A percentile compares a stretch with the other conserved stretches of the same genome.
These are phyloP conservation scores for Castanopsis chinensis DNA, from an alignment of 306 rosid species.

Conservation along the genomic window DNA sequence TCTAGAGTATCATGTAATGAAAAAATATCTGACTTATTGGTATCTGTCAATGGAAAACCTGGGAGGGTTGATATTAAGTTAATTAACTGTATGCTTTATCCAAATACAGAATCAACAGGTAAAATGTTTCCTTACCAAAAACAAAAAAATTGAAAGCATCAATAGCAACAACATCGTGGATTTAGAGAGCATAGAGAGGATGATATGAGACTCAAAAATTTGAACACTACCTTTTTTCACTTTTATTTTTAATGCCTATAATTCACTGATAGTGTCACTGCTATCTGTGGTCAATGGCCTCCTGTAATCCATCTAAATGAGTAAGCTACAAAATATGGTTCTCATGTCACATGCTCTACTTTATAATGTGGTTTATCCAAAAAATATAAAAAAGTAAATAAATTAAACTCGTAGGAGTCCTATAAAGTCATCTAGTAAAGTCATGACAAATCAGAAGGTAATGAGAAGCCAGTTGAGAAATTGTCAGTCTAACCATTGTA, in stretches of 20 bases:
- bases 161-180: not conserved
- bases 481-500: not conserved
- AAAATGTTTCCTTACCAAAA: not conserved
- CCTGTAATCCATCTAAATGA: not conserved
- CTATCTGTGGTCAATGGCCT: not conserved
- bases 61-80: constrained; percentile 1
- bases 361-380: not conserved
- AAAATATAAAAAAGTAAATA: not conserved
- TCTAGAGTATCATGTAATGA: not conserved
- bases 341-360: not conserved
- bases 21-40: not conserved
- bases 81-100: not conserved
- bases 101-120: not conserved
- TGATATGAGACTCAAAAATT: not conserved
- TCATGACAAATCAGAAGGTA: not conserved
- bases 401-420: not conserved
- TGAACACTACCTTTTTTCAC: not conserved
- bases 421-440: not conserved
- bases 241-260: not conserved
- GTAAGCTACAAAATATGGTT: not conserved
- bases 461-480: not conserved
- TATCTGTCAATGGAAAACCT: constrained; percentile 1
- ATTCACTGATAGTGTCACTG: not conserved
- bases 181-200: not conserved
- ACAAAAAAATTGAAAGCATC: not conserved